Conservation (phyloP, 106 monocot genomes). For the Agapanthus africanus region DNA sequence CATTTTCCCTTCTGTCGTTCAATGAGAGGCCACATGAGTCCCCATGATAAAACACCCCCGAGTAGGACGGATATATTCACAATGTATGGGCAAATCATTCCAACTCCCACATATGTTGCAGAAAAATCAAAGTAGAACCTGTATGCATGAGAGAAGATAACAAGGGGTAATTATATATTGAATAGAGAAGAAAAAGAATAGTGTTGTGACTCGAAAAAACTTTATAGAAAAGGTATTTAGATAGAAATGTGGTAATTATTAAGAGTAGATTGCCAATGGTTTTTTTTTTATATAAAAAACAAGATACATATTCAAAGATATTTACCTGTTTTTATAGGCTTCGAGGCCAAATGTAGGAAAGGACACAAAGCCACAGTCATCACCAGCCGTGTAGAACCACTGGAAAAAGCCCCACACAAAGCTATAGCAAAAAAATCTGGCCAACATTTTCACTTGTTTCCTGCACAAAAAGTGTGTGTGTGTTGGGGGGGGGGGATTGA, state of each 20-base stretch:
- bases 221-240: no score
- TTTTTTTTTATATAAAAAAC: no score
- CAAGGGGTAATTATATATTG: not conserved
- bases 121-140: constrained; percentile 73
- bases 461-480: constrained; percentile 12
- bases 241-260: no score
- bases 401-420: constrained; percentile 85
- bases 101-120: constrained; percentile 71
- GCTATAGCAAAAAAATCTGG: constrained; percentile 44
- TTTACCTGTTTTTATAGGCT: constrained; percentile 52
- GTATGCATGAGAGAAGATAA: constrained; percentile 14
- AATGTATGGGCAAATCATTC: constrained; percentile 78
- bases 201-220: no score
- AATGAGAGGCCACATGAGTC: constrained; percentile 72
- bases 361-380: constrained; percentile 54
- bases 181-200: no score
- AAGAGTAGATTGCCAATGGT: no score
- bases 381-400: constrained; percentile 58
- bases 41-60: constrained; percentile 70
- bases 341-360: constrained; percentile 66
- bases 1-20: constrained; percentile 41
- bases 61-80: constrained; percentile 68
- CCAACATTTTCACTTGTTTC: constrained; percentile 56
- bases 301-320: no score
- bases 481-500: no score